Evolutionary conservation across 106 monocot genomes (phyloP).

Genomic region (Allium sativum): DNA sequence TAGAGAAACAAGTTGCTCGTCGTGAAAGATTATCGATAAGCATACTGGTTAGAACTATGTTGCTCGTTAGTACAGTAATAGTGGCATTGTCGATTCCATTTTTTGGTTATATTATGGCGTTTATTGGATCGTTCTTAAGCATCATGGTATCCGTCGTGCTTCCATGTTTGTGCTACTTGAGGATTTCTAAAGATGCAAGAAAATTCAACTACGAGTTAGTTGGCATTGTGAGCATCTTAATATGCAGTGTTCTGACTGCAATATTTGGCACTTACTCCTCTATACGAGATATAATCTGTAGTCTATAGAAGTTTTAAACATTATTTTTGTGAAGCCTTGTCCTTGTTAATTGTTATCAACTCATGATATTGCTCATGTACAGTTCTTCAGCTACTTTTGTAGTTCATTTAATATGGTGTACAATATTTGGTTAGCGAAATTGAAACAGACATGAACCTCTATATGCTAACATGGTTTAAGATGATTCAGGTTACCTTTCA

Average conservation of each 20-base stretch:
- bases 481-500: too few species aligned
- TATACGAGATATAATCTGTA: background rate
- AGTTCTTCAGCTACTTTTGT: too few species aligned
- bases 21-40: conserved; percentile 3
- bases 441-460: too few species aligned
- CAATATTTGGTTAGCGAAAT: too few species aligned
- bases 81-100: conserved; percentile 50
- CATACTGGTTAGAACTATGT: conserved; percentile 24
- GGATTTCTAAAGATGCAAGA: conserved; percentile 30
- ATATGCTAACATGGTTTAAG: too few species aligned
- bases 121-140: conserved; percentile 65
- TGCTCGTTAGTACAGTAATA: conserved; percentile 48
- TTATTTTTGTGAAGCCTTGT: too few species aligned
- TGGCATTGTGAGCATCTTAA: conserved; percentile 20
- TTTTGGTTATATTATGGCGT: conserved; percentile 51
- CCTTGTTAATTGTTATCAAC: too few species aligned
- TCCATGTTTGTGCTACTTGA: conserved; percentile 73
- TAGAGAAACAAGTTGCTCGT: conserved; percentile 22
- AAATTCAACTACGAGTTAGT: conserved; percentile 22
- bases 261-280: conserved; percentile 51
- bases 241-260: conserved; percentile 29
- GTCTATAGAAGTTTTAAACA: background rate
- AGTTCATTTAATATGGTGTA: too few species aligned
- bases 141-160: conserved; percentile 50
- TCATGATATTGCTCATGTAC: too few species aligned